Evolutionary conservation across 176 grass and related monocot species (phyloP).

Genomic region (Pontederia paniculata): DNA sequence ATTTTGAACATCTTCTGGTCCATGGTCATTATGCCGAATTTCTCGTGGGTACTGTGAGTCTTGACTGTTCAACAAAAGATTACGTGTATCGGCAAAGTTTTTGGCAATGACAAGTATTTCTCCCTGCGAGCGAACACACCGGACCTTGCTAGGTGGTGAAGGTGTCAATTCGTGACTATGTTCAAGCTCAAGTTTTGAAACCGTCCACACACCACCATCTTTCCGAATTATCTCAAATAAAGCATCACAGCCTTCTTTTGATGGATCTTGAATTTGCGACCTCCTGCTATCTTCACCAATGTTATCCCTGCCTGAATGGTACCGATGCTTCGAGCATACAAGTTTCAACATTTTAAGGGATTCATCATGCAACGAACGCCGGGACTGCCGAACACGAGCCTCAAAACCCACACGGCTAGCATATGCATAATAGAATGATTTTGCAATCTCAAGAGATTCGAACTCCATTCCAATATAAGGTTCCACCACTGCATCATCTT

Average conservation of each 20-base stretch:
- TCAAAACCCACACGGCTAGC: conserved; percentile 41
- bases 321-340: conserved; percentile 80
- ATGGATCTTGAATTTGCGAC: conserved; percentile 29
- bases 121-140: conserved; percentile 72
- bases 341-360: conserved; percentile 93
- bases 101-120: conserved; percentile 84
- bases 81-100: conserved; percentile 74
- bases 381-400: conserved; percentile 68
- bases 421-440: neutral
- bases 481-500: conserved; percentile 18
- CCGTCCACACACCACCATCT: conserved; percentile 51
- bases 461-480: conserved; percentile 84
- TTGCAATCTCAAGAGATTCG: conserved; percentile 28
- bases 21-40: conserved; percentile 64
- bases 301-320: conserved; percentile 64
- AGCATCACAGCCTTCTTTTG: conserved; percentile 53
- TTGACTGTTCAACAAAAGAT: conserved; percentile 57
- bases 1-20: conserved; percentile 31
- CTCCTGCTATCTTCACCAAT: conserved; percentile 34
- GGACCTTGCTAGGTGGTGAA: conserved; percentile 43
- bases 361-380: conserved; percentile 54
- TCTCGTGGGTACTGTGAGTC: conserved; percentile 37
- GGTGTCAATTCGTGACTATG: conserved; percentile 63
- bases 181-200: conserved; percentile 74
- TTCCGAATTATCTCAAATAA: conserved; percentile 84